Conservation (phyloP, 179 eudicot species). For the Sideroxylon spinosum region DNA sequence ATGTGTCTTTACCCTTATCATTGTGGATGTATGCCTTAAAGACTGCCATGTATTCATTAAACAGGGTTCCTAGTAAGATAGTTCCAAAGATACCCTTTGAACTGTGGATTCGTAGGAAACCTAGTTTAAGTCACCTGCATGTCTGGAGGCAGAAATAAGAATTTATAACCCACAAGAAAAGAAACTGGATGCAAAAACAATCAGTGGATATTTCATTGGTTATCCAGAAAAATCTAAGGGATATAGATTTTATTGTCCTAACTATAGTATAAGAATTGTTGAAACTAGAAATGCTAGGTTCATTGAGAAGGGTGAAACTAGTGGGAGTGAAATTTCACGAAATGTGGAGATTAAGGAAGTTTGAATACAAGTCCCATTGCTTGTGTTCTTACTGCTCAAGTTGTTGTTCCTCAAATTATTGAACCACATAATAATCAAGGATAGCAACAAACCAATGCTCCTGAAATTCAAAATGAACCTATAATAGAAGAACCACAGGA, state of each 20-base stretch:
- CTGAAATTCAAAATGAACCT: not conserved
- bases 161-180: not conserved
- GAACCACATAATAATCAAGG: not conserved
- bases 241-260: constrained; percentile 6
- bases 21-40: constrained; percentile 4
- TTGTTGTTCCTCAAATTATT: not conserved
- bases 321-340: not conserved
- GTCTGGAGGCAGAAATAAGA: constrained; percentile 2
- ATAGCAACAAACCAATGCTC: not conserved
- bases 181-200: not conserved
- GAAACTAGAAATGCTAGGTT: not conserved
- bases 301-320: constrained; percentile 7
- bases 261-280: not conserved
- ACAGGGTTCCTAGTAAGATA: constrained; percentile 4
- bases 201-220: constrained; percentile 6
- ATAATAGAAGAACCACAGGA: not conserved
- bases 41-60: not conserved
- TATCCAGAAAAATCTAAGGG: not conserved
- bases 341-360: not conserved
- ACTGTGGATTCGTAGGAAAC: constrained; percentile 6
- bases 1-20: not conserved
- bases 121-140: constrained; percentile 15
- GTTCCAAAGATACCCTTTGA: constrained; percentile 13
- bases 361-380: not conserved
- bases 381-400: not conserved